Conservation (phyloP, 2,329 filamentous ascomycete genomes). For the Apiospora kogelbergensis region DNA sequence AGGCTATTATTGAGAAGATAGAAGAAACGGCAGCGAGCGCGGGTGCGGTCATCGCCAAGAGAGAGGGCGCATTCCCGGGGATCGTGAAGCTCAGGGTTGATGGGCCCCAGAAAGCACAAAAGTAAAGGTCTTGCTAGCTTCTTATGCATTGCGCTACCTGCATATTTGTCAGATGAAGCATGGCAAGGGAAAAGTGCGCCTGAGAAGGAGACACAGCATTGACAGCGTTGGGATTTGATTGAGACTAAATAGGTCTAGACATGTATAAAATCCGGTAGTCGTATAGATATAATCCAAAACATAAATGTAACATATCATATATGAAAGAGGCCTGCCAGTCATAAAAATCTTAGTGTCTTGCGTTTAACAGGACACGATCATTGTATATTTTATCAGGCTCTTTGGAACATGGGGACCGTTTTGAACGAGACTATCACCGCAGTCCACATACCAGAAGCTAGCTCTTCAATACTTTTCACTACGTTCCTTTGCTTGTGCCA, state of each 20-base stretch:
- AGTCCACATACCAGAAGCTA: not conserved
- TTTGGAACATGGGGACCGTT: not conserved
- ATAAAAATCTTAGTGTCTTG: not conserved
- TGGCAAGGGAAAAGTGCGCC: not conserved
- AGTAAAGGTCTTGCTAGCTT: too few species aligned
- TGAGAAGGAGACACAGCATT: not conserved
- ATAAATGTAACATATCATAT: not conserved
- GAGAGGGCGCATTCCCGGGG: constrained; percentile 38
- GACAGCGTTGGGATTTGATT: not conserved
- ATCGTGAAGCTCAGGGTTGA: not conserved
- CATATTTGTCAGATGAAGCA: too few species aligned
- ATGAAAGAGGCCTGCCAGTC: not conserved
- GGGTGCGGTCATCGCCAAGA: constrained; percentile 36
- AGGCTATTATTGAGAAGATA: constrained; percentile 55
- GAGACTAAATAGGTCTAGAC: not conserved
- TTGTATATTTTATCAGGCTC: not conserved
- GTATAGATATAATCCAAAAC: not conserved
- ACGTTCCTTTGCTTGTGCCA: too few species aligned
- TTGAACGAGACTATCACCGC: not conserved
- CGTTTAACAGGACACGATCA: not conserved
- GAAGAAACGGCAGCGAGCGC: constrained; percentile 28
- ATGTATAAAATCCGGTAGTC: not conserved
- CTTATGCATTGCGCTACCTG: too few species aligned
- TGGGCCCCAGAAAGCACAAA: not conserved
- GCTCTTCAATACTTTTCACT: not conserved